Conservation (phyloP, 2,329 filamentous ascomycete species). For the Akanthomyces uredinophilus region DNA sequence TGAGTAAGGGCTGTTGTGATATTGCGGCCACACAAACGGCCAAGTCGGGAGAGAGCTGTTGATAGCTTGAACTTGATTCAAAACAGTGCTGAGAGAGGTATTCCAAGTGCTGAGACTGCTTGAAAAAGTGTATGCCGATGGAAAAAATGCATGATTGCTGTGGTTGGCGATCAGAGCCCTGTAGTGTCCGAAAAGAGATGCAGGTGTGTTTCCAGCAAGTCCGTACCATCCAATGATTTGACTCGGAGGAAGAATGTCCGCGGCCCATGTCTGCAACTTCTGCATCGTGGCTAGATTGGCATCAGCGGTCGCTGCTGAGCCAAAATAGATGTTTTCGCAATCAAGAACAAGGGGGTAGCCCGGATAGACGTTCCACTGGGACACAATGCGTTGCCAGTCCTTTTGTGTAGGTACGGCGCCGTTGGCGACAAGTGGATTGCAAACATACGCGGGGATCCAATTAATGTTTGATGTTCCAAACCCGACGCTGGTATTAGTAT, state of each 20-base stretch:
- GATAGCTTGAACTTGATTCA: conserved; percentile 6
- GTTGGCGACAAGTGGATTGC: conserved; percentile 9
- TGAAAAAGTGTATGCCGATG: conserved; percentile 11
- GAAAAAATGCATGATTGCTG: conserved; percentile 11
- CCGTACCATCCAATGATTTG: conserved; percentile 16
- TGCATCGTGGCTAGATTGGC: conserved; percentile 7
- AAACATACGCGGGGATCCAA: conserved; percentile 11
- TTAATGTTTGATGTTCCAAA: conserved; percentile 14
- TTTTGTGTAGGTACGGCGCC: neutral
- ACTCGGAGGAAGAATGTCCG: conserved; percentile 2
- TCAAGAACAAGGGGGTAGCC: conserved; percentile 13
- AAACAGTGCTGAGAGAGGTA: neutral
- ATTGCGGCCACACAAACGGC: conserved; percentile 5
- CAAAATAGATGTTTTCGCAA: conserved; percentile 13
- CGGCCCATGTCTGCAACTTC: conserved; percentile 14
- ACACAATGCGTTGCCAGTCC: conserved; percentile 8
- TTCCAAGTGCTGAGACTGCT: neutral
- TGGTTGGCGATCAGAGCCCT: conserved; percentile 11
- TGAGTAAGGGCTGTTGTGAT: neutral
- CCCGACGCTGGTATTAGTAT: conserved; percentile 13
- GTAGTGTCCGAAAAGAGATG: conserved; percentile 8
- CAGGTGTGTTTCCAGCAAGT: conserved; percentile 7
- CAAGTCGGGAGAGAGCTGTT: conserved; percentile 7
- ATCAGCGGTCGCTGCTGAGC: conserved; percentile 4
- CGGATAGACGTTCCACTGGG: conserved; percentile 11